Evolutionary conservation across 2,329 filamentous ascomycete species (phyloP).

Genomic region (Aspergillus udagawae): DNA sequence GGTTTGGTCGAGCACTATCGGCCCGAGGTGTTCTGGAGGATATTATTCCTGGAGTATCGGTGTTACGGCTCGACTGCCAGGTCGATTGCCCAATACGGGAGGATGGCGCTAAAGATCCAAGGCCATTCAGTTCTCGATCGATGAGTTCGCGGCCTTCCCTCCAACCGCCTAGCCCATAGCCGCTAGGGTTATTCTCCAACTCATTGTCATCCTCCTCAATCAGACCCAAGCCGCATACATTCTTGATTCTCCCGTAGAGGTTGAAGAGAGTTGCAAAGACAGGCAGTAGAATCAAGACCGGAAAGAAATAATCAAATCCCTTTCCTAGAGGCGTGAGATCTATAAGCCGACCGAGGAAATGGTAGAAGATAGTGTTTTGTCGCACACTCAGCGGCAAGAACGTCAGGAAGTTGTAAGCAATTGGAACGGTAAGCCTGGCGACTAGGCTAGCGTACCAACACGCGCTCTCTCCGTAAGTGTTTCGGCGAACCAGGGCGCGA

Average conservation of each 20-base stretch:
- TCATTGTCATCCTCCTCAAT: conserved; percentile 70
- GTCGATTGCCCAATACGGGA: conserved; percentile 29
- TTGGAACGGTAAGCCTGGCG: conserved; percentile 83
- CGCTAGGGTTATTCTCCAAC: conserved; percentile 55
- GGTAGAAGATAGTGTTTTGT: conserved; percentile 75
- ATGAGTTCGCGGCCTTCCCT: conserved; percentile 88
- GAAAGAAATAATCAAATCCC: conserved; percentile 85
- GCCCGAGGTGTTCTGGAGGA: conserved; percentile 31
- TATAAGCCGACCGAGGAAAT: conserved; percentile 78
- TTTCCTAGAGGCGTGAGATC: conserved; percentile 76
- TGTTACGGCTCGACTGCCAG: conserved; percentile 23
- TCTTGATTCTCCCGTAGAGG: conserved; percentile 76
- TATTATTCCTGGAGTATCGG: conserved; percentile 25
- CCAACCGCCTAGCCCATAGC: conserved; percentile 79
- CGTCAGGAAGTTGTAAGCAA: conserved; percentile 95
- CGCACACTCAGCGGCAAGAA: conserved; percentile 74
- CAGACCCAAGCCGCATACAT: conserved; percentile 72
- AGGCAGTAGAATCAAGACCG: conserved; percentile 79
- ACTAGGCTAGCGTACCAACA: conserved; percentile 96
- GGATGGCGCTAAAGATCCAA: conserved; percentile 43
- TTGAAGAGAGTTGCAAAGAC: conserved; percentile 84
- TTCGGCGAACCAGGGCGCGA: conserved; percentile 79
- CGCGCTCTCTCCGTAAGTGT: conserved; percentile 88
- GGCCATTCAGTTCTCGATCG: conserved; percentile 73
- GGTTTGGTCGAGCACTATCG: conserved; percentile 25